Percentiles rank a stretch among this genome's conserved stretches.
These are phyloP conservation scores for Zoysia matrella DNA, from an alignment of 202 grass and related monocot genomes.

Conservation along the genomic window DNA sequence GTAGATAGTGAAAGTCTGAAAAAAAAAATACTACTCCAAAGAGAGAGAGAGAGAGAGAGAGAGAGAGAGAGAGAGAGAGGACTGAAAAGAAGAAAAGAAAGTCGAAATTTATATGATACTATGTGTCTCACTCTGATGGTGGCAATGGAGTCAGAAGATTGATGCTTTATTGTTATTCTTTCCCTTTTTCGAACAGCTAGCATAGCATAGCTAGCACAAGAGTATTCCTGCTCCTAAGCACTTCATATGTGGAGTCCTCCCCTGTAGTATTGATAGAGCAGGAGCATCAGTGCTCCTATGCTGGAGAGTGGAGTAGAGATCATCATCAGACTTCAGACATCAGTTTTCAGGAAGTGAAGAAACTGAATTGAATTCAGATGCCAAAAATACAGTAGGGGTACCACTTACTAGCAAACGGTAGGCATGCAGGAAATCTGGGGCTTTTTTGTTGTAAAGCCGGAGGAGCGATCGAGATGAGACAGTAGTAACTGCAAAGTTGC, in stretches of 20 bases:
- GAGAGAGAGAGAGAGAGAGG: neutral
- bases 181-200: neutral
- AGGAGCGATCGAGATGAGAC: neutral
- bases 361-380: slow-evolving; percentile 6
- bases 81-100: slow-evolving; percentile 26
- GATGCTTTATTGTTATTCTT: neutral
- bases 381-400: neutral
- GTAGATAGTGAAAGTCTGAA: too few species aligned
- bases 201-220: neutral
- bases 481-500: slow-evolving; percentile 49
- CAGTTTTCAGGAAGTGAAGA: neutral
- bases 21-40: too few species aligned
- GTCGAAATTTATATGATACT: neutral
- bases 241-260: too few species aligned
- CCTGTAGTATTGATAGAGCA: neutral
- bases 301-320: neutral
- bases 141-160: neutral
- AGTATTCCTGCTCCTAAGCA: neutral
- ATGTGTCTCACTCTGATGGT: neutral
- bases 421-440: neutral
- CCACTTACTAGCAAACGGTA: too few species aligned
- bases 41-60: too few species aligned
- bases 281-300: neutral
- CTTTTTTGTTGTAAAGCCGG: slow-evolving; percentile 30
- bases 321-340: neutral